Conservation (phyloP, 2,329 filamentous ascomycete species). For the Ophioceras dolichostomum region DNA sequence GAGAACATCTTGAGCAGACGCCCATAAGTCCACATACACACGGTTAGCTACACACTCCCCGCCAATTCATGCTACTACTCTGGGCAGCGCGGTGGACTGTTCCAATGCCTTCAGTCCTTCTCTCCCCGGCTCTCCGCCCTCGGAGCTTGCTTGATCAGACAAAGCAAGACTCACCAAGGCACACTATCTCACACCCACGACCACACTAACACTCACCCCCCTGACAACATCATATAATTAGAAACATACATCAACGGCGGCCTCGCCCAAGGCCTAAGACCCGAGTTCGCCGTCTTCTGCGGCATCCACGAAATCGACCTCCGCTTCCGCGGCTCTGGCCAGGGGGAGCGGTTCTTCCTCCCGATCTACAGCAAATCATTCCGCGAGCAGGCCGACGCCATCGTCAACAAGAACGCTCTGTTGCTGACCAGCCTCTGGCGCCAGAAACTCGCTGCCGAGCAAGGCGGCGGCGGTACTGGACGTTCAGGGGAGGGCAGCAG, state of each 20-base stretch:
- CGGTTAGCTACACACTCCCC: background rate
- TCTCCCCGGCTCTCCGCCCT: no score
- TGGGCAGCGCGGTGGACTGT: no score
- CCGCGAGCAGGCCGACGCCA: background rate
- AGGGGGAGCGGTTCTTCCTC: background rate
- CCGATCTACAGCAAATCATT: background rate
- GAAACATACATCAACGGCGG: background rate
- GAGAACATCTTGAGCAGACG: background rate
- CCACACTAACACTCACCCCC: background rate
- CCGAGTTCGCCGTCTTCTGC: background rate
- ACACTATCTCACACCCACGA: background rate
- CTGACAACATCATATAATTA: no score
- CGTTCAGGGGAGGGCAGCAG: background rate
- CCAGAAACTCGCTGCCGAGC: background rate
- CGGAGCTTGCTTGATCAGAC: background rate
- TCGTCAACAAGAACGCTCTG: background rate
- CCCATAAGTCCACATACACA: background rate
- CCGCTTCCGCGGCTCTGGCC: background rate
- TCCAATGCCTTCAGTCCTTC: background rate
- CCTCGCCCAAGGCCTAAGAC: background rate
- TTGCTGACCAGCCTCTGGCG: constrained; percentile 1
- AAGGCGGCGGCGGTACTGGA: background rate
- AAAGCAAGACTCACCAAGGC: no score
- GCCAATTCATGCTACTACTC: background rate
- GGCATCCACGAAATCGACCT: background rate